Base-by-base conservation (phyloP, 1,284 basidiomycete genomes). In the Afroboletus lepidellus region DNA sequence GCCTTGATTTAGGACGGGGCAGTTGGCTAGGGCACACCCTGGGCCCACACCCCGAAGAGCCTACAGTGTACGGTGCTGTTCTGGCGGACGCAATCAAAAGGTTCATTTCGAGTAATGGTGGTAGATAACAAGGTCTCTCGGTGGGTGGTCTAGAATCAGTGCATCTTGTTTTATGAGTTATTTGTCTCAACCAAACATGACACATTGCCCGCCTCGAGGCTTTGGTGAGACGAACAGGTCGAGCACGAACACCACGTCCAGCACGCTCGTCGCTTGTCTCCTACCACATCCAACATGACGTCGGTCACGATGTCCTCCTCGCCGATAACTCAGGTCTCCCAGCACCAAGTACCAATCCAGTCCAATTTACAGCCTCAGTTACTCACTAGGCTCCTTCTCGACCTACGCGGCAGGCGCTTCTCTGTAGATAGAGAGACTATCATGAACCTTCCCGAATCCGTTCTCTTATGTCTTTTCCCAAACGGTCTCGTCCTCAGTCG, bases 371-470 rank as follows among this genome's bases (percentile, higher is more conserved):
- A 91, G 69, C 88, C 90, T 15, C 88, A 92, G 73, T 79, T 94
- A 34, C 78, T 96, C 57, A 87, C 90, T 13, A 81, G 92, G 57
- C 81, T 99, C 60, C 84, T 92, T 52, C 86, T 99, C 61, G 96
- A 98, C 73, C 79, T 99, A 46, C 86, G 96, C 58, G 94, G 94
- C 54, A 81, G 78, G 60, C 86, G 94, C 60, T 97, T 98, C 75
- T 87, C 91, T 53, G 94, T 99, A 51, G 97, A 99, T 75, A 83
- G 97, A 61, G 96, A 98, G 74, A 94, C 92, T 29, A 90, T 99
- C 70, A 98, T 99, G 94, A 94, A 96, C 70, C 78, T 99, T 29
- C 96, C 96, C 8, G 96, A 99, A 80, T 94, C 91, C 24, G 93
- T 99, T 42, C 77, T 99, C 53, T 79, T 99, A 44, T 98, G 96